Percentiles rank a stretch among this genome's conserved stretches.
Conservation (phyloP, 208 protist genomes). For the Acanthamoeba castellanii region DNA sequence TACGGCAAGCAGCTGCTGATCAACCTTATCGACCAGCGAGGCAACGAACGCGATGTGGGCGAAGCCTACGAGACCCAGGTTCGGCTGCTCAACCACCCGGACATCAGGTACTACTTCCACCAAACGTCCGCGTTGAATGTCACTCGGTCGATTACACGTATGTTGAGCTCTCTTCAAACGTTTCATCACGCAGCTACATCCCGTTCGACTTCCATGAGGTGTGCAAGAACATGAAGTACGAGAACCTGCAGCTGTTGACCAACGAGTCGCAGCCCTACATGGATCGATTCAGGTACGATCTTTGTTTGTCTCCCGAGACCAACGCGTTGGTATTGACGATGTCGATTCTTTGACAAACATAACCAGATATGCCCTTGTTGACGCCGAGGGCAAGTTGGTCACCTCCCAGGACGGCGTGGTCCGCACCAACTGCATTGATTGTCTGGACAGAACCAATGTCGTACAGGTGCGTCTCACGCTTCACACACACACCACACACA, state of each 20-base stretch:
- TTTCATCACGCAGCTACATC: slow-evolving; percentile 77
- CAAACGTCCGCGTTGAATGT: background rate
- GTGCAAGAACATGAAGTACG: slow-evolving; percentile 84
- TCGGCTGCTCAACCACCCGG: background rate
- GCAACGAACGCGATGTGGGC: slow-evolving; percentile 77
- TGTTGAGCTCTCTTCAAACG: too few relatives aligned
- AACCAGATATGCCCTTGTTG: slow-evolving; percentile 1
- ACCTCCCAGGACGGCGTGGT: slow-evolving; percentile 83
- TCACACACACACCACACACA: background rate
- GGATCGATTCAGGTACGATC: slow-evolving; percentile 34
- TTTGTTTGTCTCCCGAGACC: background rate
- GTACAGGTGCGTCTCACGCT: slow-evolving; percentile 78
- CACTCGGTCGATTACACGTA: background rate
- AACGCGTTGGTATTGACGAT: too few relatives aligned
- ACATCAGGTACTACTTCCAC: slow-evolving; percentile 38
- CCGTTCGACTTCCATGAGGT: slow-evolving; percentile 89
- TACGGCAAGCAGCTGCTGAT: slow-evolving; percentile 79
- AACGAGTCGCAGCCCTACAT: slow-evolving; percentile 74
- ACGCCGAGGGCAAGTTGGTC: slow-evolving; percentile 45
- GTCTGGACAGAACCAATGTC: slow-evolving; percentile 90
- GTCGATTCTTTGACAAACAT: background rate
- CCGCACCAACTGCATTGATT: slow-evolving; percentile 91
- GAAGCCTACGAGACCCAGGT: slow-evolving; percentile 80
- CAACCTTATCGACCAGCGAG: slow-evolving; percentile 84
- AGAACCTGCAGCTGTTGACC: slow-evolving; percentile 82